Evolutionary conservation across 2,329 filamentous ascomycete species (phyloP), one percentile per base, ranked within the genome.

Genomic region (Colletotrichum cordylinicola): DNA sequence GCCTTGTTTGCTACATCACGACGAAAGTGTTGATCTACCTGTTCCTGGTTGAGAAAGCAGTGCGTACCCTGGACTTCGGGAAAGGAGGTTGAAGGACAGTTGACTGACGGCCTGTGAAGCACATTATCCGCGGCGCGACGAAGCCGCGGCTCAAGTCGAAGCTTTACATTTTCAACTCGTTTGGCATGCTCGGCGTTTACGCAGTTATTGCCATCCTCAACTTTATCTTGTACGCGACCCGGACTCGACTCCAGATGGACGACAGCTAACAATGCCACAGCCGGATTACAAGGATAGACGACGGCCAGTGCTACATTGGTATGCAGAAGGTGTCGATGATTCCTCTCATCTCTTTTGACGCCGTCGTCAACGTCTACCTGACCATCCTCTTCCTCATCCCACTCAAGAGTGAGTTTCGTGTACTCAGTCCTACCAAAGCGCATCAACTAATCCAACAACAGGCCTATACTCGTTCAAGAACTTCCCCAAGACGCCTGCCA

Each of bases 21-120:
- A 92, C 91, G 4, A 93, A 94, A 84, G 89, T 93, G 27, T 39
- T 93, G 27, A 91, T 93, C n/a, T 93, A 93, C 79, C 85, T 91
- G 31, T 93, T 93, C 80, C 84, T 93, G 4, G 91, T 92, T 1
- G 92, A 93, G 80, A 92, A 91, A 82, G 91, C 90, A 58, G 90
- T 91, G 82, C 80, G 87, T 83, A 6, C 15, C 27, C 21, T 4
- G 8, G 15, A 12, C 7, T 18, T 24, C 8, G 33, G 33, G 13
- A 56, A 35, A 61, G 7, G 3, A 29, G 15, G 1, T 7, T 9
- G 7, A 18, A 8, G 21, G n/a, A 29, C 33, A 12, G 21, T 24
- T 21, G 43, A 16, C 75, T 33, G 67, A 67, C 77, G 80, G 16
- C 79, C 74, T 69, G 35, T 37, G 29, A 15, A 91, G 88, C 89